phyloP scores from a whole-genome alignment of 768 basidiomycete species.

The Crassisporium funariophilum region DNA sequence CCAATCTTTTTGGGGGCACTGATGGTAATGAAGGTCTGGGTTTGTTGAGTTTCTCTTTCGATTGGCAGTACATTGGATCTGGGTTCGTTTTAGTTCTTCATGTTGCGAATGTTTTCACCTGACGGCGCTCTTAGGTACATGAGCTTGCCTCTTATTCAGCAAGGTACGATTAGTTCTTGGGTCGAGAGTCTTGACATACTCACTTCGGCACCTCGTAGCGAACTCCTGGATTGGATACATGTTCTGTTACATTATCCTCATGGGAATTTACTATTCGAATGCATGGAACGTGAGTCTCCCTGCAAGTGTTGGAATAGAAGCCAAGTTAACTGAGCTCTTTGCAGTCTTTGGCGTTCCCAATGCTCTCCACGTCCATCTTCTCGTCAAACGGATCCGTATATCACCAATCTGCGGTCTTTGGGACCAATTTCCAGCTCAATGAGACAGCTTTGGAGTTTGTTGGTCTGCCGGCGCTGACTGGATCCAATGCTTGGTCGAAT shows the following conservation, averaged over 20 bases:
- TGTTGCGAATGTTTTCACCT: not conserved
- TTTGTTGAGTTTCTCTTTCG: constrained; percentile 59
- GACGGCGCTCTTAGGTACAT: constrained; percentile 38
- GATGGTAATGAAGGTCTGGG: constrained; percentile 72
- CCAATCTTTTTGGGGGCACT: constrained; percentile 67
- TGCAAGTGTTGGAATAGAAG: not conserved
- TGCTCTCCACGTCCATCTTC: constrained; percentile 63
- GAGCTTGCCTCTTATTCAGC: constrained; percentile 57
- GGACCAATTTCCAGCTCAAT: constrained; percentile 51
- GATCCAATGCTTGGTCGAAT: constrained; percentile 56
- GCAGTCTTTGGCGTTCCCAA: constrained; percentile 55
- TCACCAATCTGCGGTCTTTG: constrained; percentile 56
- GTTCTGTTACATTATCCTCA: constrained; percentile 54
- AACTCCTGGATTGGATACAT: constrained; percentile 60
- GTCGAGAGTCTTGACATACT: not conserved
- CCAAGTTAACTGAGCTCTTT: constrained; percentile 1
- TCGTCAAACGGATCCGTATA: constrained; percentile 56
- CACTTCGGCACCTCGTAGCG: constrained; percentile 29
- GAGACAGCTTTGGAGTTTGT: constrained; percentile 52
- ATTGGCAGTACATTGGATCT: constrained; percentile 69
- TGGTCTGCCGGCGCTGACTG: constrained; percentile 50
- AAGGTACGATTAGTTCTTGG: constrained; percentile 38
- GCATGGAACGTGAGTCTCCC: constrained; percentile 51
- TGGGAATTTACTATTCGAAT: constrained; percentile 65
- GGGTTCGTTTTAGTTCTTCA: constrained; percentile 20